Evolutionary conservation across 805 yeast genomes (phyloP).

Genomic region (Brettanomyces bruxellensis): DNA sequence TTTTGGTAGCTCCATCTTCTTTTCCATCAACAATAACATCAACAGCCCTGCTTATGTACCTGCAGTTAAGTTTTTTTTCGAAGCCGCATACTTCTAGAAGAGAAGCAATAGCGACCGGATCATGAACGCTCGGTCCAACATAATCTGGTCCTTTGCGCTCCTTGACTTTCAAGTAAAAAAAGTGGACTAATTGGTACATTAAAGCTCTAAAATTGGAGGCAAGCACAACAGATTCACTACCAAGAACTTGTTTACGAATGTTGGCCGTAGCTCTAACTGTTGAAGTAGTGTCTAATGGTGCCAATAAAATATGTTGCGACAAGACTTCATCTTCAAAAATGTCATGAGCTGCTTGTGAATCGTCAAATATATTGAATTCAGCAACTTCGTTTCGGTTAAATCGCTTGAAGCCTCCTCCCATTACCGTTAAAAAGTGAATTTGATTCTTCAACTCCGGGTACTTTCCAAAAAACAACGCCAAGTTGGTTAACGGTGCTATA

Average conservation of each 20-base stretch:
- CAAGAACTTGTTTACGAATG: conserved; percentile 23
- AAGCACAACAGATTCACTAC: conserved; percentile 19
- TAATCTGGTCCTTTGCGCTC: conserved; percentile 31
- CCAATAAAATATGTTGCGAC: conserved; percentile 40
- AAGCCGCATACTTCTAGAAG: conserved; percentile 36
- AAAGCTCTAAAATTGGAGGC: conserved; percentile 41
- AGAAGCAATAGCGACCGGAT: conserved; percentile 62
- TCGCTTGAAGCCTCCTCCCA: conserved; percentile 59
- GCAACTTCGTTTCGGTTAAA: conserved; percentile 32
- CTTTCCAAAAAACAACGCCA: conserved; percentile 43
- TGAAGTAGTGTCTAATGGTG: conserved; percentile 66
- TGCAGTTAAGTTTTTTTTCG: conserved; percentile 12
- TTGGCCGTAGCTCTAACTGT: conserved; percentile 27
- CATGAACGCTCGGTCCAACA: conserved; percentile 72
- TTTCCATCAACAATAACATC: conserved; percentile 7
- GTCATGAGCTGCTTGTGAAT: conserved; percentile 63
- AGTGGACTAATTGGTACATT: conserved; percentile 44
- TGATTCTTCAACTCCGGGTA: conserved; percentile 45
- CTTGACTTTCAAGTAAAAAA: conserved; percentile 38
- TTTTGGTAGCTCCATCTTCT: conserved; percentile 6
- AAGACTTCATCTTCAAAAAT: conserved; percentile 42
- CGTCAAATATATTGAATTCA: conserved; percentile 70
- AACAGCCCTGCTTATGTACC: conserved; percentile 12
- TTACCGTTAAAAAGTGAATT: conserved; percentile 49
- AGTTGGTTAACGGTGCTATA: conserved; percentile 71